phyloP scores from a whole-genome alignment of 1,284 basidiomycete genomes.

The Papiliotrema terrestris region DNA sequence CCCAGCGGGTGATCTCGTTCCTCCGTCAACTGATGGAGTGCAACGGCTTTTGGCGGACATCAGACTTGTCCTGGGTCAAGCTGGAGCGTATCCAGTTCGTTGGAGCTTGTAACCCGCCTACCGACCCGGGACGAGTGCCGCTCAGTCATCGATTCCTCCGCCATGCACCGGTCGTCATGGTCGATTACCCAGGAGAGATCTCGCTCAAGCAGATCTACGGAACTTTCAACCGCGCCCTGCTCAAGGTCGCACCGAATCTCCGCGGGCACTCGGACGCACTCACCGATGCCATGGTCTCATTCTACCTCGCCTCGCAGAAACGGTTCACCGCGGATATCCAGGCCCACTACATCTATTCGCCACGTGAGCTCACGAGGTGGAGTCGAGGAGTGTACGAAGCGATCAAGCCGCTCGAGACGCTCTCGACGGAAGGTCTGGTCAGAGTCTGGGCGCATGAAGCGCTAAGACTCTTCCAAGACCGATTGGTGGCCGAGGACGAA shows the following conservation, averaged over 20 bases:
- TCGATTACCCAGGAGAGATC: constrained; percentile 96
- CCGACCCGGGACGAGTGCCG: constrained; percentile 99
- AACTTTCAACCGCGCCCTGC: constrained; percentile 93
- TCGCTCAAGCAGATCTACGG: constrained; percentile 99
- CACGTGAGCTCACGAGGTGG: constrained; percentile 98
- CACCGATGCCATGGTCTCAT: constrained; percentile 95
- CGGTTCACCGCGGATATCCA: constrained; percentile 93
- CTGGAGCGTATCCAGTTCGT: constrained; percentile 99
- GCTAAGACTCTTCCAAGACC: constrained; percentile 94
- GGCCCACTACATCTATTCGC: constrained; percentile 98
- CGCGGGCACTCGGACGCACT: constrained; percentile 91
- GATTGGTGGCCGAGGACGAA: constrained; percentile 88
- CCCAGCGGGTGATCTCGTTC: constrained; percentile 97
- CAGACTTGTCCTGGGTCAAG: constrained; percentile 95
- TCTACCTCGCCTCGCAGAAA: constrained; percentile 91
- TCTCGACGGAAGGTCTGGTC: constrained; percentile 90
- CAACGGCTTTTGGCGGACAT: constrained; percentile 91
- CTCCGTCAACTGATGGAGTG: constrained; percentile 94
- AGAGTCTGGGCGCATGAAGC: constrained; percentile 99
- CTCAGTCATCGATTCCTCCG: constrained; percentile 95
- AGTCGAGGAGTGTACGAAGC: constrained; percentile 96
- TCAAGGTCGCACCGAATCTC: constrained; percentile 92
- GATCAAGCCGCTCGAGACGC: constrained; percentile 82
- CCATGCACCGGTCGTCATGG: constrained; percentile 98
- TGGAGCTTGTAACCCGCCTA: constrained; percentile 98